phyloP scores from a whole-genome alignment of 2,329 filamentous ascomycete genomes.

The Fulvia fulva region DNA sequence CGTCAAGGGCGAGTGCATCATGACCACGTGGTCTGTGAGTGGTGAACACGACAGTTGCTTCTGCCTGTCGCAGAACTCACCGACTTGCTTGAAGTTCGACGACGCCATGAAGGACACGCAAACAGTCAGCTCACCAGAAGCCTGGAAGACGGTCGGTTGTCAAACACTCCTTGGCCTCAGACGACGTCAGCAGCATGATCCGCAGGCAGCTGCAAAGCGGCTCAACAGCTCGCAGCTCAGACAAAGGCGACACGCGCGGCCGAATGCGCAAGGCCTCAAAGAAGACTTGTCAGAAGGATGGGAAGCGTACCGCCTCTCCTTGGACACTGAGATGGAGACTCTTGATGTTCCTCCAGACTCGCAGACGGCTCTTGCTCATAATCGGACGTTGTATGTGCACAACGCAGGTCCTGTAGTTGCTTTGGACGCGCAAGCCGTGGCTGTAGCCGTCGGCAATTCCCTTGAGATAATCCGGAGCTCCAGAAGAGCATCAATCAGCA shows the following conservation, averaged over 20 bases:
- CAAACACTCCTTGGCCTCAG: constrained; percentile 27
- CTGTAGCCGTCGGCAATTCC: constrained; percentile 67
- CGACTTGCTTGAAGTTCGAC: constrained; percentile 14
- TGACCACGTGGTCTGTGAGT: constrained; percentile 26
- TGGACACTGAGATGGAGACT: constrained; percentile 43
- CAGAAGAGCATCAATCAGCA: constrained; percentile 12
- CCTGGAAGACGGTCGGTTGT: constrained; percentile 22
- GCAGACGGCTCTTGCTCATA: constrained; percentile 29
- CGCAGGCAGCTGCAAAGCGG: background rate
- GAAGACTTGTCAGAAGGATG: constrained; percentile 37
- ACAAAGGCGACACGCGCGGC: constrained; percentile 14
- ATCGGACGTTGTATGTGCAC: constrained; percentile 56
- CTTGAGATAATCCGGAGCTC: constrained; percentile 59
- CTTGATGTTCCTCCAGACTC: constrained; percentile 42
- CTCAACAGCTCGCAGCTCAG: constrained; percentile 8
- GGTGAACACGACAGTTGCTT: constrained; percentile 28
- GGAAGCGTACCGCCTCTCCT: constrained; percentile 53
- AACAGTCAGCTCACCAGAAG: constrained; percentile 13
- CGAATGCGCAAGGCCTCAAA: constrained; percentile 9
- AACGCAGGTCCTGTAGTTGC: constrained; percentile 61
- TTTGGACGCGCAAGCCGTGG: constrained; percentile 62
- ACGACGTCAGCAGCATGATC: constrained; percentile 14
- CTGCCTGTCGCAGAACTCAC: constrained; percentile 20
- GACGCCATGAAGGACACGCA: constrained; percentile 11
- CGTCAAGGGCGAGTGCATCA: constrained; percentile 7